Conservation (phyloP, 2,329 filamentous ascomycete genomes). For the Torrubiellomyces zombiae region DNA sequence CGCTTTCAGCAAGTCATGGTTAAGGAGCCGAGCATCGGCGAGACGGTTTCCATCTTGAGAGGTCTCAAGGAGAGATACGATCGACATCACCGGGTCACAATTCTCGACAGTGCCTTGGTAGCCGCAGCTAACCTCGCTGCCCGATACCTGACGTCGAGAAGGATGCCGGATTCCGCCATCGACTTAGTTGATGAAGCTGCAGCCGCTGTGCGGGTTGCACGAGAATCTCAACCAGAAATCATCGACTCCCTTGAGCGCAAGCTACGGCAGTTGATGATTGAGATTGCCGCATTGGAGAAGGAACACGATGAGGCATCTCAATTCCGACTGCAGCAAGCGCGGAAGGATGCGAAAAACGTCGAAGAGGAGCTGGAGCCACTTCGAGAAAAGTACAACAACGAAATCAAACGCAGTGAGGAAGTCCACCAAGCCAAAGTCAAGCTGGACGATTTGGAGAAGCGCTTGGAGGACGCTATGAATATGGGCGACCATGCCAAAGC, state of each 20-base stretch:
- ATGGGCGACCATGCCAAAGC: slow-evolving; percentile 70
- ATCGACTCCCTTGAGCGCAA: slow-evolving; percentile 89
- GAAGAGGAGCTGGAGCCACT: slow-evolving; percentile 84
- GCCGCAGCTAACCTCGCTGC: slow-evolving; percentile 81
- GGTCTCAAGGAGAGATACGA: slow-evolving; percentile 97
- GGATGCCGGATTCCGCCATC: slow-evolving; percentile 90
- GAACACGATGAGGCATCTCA: slow-evolving; percentile 92
- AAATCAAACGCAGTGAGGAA: slow-evolving; percentile 78
- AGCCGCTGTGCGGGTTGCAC: slow-evolving; percentile 84
- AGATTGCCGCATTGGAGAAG: slow-evolving; percentile 85
- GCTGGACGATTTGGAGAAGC: slow-evolving; percentile 78
- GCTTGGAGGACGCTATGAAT: slow-evolving; percentile 84
- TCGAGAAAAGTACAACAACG: slow-evolving; percentile 86
- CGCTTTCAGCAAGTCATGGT: slow-evolving; percentile 97
- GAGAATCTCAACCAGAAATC: slow-evolving; percentile 90
- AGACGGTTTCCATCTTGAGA: slow-evolving; percentile 96
- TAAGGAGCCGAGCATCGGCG: slow-evolving; percentile 75
- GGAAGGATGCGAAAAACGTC: slow-evolving; percentile 83
- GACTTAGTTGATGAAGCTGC: slow-evolving; percentile 94
- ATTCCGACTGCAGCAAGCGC: slow-evolving; percentile 63
- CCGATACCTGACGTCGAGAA: slow-evolving; percentile 77
- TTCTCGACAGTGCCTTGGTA: slow-evolving; percentile 85
- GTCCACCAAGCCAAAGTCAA: slow-evolving; percentile 93
- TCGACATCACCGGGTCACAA: slow-evolving; percentile 94
- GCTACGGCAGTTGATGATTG: slow-evolving; percentile 82